Conservation (phyloP, 345 rosid genomes). For the Hibiscus syriacus region DNA sequence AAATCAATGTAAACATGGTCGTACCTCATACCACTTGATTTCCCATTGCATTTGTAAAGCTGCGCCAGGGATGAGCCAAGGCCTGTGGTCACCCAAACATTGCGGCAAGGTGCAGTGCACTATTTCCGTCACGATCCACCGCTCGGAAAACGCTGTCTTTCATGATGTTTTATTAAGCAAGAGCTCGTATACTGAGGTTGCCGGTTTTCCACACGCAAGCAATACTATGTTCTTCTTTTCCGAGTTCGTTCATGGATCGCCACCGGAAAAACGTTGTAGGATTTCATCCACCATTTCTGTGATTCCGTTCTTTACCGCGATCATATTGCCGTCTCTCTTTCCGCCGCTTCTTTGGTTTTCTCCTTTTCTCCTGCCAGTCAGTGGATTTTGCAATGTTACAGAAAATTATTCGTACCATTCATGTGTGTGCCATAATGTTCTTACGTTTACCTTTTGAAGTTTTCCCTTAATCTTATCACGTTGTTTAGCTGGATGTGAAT, state of each 20-base stretch:
- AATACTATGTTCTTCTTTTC: conserved; percentile 18
- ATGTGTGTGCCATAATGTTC: background rate
- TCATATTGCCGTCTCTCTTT: conserved; percentile 16
- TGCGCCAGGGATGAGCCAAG: conserved; percentile 50
- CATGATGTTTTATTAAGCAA: conserved; percentile 14
- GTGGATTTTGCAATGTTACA: background rate
- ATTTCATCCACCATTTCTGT: conserved; percentile 21
- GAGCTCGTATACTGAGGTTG: conserved; percentile 33
- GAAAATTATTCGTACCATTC: background rate
- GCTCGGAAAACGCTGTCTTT: conserved; percentile 26
- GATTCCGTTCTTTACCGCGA: conserved; percentile 18
- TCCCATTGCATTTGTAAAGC: conserved; percentile 68
- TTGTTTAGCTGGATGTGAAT: background rate
- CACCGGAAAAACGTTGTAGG: conserved; percentile 10
- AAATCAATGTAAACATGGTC: background rate
- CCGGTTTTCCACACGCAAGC: conserved; percentile 45
- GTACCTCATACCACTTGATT: conserved; percentile 54
- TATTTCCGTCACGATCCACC: conserved; percentile 35
- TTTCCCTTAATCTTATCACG: background rate
- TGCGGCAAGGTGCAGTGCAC: conserved; percentile 50
- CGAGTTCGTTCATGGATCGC: conserved; percentile 12
- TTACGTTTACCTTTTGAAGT: background rate
- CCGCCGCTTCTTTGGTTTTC: background rate
- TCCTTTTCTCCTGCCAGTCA: background rate
- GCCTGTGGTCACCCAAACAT: conserved; percentile 29